Evolutionary conservation across 2,329 filamentous ascomycete genomes (phyloP), one percentile per base, ranked within the genome.

Genomic region (Shiraia bambusicola): DNA sequence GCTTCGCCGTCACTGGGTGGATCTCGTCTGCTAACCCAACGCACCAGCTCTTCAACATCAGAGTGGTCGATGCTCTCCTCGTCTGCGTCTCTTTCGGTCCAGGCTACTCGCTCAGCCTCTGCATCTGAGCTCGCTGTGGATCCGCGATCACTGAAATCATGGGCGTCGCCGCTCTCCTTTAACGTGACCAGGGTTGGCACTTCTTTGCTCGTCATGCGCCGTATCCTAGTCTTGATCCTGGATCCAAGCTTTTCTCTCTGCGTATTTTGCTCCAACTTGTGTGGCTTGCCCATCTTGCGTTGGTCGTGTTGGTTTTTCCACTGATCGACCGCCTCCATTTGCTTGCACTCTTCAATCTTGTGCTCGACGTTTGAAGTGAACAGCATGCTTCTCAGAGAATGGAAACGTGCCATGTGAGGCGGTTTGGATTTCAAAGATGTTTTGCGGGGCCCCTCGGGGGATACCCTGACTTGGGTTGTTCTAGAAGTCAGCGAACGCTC

Each of bases 1-100:
- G 46, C 32, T 47, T 64, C 59, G n/a, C 57, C 57, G 16, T 62
- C 58, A 16, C 57, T 60, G 6, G 59, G 52, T n/a, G 54, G 49
- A 38, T 64, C 61, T 26, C 54, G 47, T 42, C 56, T 47, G 32
- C 61, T 65, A 6, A 66, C 58, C 65, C 63, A 67, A 22, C 62
- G 57, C 12, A 65, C 54, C 3, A 67, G 17, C 1, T 65, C 63
- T 16, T 67, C 63, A 2, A 66, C 54, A 40, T 66, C 58, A 1
- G 58, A 61, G 27, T 66, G 52, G n/a, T 61, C 26, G 13, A 67
- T 59, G 14, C 59, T 61, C 10, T 52, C 55, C 13, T 54, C 46
- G 13, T 56, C 53, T 16, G 45, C 49, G 8, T 56, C 50, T 3
- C 39, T 45, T 1, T 26, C 31, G 6, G 43, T 45, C 40, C 40